A percentile compares a stretch with the other conserved stretches of the same genome.
Conservation (phyloP, 345 rosid genomes). For the Eucalyptus shirleyi region DNA sequence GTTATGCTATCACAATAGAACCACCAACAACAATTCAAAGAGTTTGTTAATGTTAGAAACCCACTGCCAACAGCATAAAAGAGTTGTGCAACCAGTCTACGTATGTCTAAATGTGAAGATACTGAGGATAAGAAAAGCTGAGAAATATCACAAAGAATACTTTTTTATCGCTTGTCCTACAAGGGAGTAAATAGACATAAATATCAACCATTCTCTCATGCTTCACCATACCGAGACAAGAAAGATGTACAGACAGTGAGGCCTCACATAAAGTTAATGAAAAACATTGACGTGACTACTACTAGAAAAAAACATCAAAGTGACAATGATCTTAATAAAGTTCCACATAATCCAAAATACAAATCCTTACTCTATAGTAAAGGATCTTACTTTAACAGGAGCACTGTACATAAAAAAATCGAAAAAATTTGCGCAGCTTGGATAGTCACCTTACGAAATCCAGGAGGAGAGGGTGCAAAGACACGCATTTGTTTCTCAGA, state of each 20-base stretch:
- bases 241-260: background rate
- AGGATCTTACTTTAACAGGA: background rate
- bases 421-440: background rate
- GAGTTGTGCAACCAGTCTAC: background rate
- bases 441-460: slow-evolving; percentile 63
- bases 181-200: background rate
- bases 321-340: background rate
- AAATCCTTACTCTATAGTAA: background rate
- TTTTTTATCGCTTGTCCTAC: background rate
- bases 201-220: background rate
- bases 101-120: background rate
- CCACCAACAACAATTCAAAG: background rate
- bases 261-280: background rate
- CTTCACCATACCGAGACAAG: background rate
- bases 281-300: background rate
- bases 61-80: background rate
- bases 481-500: slow-evolving; percentile 82
- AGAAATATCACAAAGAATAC: background rate
- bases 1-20: background rate
- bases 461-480: slow-evolving; percentile 55
- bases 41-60: background rate
- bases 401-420: background rate
- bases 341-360: background rate
- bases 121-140: background rate
- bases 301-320: background rate